A percentile compares a stretch with the other conserved stretches of the same genome.
phyloP scores from a whole-genome alignment of 768 basidiomycete species.

The Clavaria fumosa region DNA sequence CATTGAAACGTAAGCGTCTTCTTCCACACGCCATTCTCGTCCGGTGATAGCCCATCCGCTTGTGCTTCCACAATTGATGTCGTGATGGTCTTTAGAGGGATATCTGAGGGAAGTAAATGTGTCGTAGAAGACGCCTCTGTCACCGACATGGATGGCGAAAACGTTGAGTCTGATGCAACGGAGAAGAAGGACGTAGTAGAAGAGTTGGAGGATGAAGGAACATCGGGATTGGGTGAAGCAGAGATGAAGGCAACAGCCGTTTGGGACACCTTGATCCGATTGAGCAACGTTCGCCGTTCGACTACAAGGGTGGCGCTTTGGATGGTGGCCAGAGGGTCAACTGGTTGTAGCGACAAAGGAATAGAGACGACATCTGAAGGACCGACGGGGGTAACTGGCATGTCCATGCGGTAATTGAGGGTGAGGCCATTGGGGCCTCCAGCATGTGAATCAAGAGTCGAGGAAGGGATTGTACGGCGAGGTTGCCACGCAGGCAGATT shows the following conservation, averaged over 20 bases:
- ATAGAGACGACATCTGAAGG: slow-evolving; percentile 61
- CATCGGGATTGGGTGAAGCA: slow-evolving; percentile 12
- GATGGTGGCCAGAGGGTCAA: slow-evolving; percentile 40
- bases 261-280: slow-evolving; percentile 20
- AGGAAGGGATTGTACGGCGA: no score
- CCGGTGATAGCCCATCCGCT: slow-evolving; percentile 42
- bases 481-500: slow-evolving; percentile 35
- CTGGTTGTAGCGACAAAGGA: slow-evolving; percentile 43
- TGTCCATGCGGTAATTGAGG: slow-evolving; percentile 43
- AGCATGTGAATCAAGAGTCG: no score
- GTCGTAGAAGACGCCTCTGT: slow-evolving; percentile 16
- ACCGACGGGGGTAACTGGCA: slow-evolving; percentile 45
- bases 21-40: slow-evolving; percentile 41
- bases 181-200: slow-evolving; percentile 10
- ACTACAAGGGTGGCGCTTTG: slow-evolving; percentile 49
- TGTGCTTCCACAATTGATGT: slow-evolving; percentile 43
- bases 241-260: no score
- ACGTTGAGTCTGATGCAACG: neutral
- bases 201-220: slow-evolving; percentile 12
- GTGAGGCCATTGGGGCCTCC: slow-evolving; percentile 39
- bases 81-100: slow-evolving; percentile 27
- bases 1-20: slow-evolving; percentile 58
- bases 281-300: slow-evolving; percentile 56
- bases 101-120: slow-evolving; percentile 9
- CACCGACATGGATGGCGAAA: slow-evolving; percentile 19